These are phyloP conservation scores for Craspedostauros australis DNA, from an alignment of 108 stramenopile species.

Conservation along the genomic window DNA sequence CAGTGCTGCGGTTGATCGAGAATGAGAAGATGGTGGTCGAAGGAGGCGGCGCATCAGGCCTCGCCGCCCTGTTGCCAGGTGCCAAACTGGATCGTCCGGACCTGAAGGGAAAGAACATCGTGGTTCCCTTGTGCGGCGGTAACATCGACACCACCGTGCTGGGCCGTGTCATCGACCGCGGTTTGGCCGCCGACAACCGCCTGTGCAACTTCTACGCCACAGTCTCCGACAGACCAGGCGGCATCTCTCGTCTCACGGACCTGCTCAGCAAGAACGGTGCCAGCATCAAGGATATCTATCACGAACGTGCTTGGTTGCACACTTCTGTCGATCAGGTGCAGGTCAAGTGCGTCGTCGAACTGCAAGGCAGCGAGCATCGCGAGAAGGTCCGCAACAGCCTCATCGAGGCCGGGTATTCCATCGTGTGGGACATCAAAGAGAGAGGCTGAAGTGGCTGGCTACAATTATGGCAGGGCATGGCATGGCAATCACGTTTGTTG, in stretches of 20 bases:
- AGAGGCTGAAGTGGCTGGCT: too few relatives aligned
- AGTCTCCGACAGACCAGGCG: conserved; percentile 91
- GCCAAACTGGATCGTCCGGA: conserved; percentile 76
- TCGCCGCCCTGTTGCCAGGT: conserved; percentile 89
- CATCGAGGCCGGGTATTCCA: conserved; percentile 34
- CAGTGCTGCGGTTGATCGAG: conserved; percentile 90
- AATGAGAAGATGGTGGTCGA: conserved; percentile 95
- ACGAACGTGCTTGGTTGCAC: conserved; percentile 96
- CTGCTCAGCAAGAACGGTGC: conserved; percentile 65
- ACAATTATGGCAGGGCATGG: too few relatives aligned
- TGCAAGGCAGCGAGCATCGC: conserved; percentile 76
- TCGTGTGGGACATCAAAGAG: conserved; percentile 25
- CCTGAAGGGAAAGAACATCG: conserved; percentile 89
- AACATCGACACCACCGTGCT: conserved; percentile 96
- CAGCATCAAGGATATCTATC: conserved; percentile 93
- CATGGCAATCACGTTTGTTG: too few relatives aligned
- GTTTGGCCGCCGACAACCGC: conserved; percentile 90
- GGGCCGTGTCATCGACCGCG: conserved; percentile 89
- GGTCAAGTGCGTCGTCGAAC: conserved; percentile 84
- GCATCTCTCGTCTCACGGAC: conserved; percentile 77
- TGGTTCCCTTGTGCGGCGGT: conserved; percentile 94
- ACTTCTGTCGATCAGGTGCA: conserved; percentile 86
- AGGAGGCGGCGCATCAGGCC: conserved; percentile 85
- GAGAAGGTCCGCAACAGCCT: conserved; percentile 35
- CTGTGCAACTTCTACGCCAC: conserved; percentile 89